These are phyloP conservation scores for Hirsutella minnesotensis DNA, from an alignment of 2,329 filamentous ascomycete species.

Conservation along the genomic window DNA sequence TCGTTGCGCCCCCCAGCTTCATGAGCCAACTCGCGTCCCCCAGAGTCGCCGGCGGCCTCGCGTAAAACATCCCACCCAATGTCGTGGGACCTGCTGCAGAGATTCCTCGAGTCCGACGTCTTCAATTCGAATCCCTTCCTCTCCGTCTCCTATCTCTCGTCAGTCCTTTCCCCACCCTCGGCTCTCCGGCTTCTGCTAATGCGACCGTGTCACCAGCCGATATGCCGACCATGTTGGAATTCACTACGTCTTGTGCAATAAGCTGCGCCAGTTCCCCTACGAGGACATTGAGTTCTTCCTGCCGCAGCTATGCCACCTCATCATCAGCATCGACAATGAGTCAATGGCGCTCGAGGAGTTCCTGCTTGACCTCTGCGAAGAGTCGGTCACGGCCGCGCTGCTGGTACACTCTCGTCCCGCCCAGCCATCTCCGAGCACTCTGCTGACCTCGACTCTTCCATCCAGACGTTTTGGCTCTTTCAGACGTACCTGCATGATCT, in stretches of 20 bases:
- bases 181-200: not conserved
- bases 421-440: not conserved
- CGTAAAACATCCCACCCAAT: conserved; percentile 24
- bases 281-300: conserved; percentile 91
- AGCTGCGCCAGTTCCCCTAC: conserved; percentile 80
- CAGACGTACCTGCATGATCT: conserved; percentile 81
- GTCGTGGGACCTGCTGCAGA: conserved; percentile 81
- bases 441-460: conserved; percentile 10
- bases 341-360: conserved; percentile 87
- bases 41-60: conserved; percentile 3
- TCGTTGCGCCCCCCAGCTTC: conserved; percentile 7
- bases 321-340: conserved; percentile 82
- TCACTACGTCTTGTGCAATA: conserved; percentile 79
- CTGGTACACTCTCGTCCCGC: conserved; percentile 43
- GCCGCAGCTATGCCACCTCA: conserved; percentile 75
- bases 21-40: conserved; percentile 8
- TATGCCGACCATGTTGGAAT: conserved; percentile 86
- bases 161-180: conserved; percentile 25
- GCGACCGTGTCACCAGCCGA: conserved; percentile 40
- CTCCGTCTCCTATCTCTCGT: conserved; percentile 81
- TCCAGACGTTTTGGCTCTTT: conserved; percentile 79
- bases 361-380: conserved; percentile 73
- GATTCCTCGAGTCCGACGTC: conserved; percentile 87
- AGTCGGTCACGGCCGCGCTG: conserved; percentile 74
- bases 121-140: conserved; percentile 87